Percentiles rank a stretch among this genome's conserved stretches.
phyloP scores from a whole-genome alignment of 768 basidiomycete genomes.

The Naganishia onofrii region DNA sequence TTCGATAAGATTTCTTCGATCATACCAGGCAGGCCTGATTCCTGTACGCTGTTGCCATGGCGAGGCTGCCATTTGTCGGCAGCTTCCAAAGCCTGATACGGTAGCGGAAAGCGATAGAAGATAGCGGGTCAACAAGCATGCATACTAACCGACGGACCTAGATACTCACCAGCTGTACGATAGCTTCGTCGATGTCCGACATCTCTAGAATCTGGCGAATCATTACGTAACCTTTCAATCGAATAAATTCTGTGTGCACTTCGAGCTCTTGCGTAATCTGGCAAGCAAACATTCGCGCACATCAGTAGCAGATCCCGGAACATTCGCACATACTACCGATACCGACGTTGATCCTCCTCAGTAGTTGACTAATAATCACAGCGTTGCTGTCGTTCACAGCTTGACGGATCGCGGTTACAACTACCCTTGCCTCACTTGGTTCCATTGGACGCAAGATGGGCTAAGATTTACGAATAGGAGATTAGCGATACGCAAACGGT shows the following conservation, averaged over 20 bases:
- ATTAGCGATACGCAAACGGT: background rate
- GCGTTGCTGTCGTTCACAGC: conserved; percentile 63
- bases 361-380: conserved; percentile 74
- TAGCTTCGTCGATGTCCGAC: background rate
- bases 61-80: conserved; percentile 69
- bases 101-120: too few species aligned
- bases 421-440: conserved; percentile 79
- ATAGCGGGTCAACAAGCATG: background rate
- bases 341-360: conserved; percentile 76
- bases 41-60: conserved; percentile 86
- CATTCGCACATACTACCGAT: background rate
- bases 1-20: conserved; percentile 59
- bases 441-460: conserved; percentile 72
- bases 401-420: conserved; percentile 86
- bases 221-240: conserved; percentile 84
- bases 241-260: conserved; percentile 76
- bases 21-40: conserved; percentile 67
- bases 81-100: conserved; percentile 53
- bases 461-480: conserved; percentile 52
- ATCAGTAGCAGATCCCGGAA: background rate
- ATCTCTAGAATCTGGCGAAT: conserved; percentile 62
- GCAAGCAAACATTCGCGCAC: too few species aligned
- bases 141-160: background rate
- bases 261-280: conserved; percentile 81
- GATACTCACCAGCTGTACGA: background rate